Conservation (phyloP, 495 filamentous ascomycete species). For the Astrothelium subdiscretum region DNA sequence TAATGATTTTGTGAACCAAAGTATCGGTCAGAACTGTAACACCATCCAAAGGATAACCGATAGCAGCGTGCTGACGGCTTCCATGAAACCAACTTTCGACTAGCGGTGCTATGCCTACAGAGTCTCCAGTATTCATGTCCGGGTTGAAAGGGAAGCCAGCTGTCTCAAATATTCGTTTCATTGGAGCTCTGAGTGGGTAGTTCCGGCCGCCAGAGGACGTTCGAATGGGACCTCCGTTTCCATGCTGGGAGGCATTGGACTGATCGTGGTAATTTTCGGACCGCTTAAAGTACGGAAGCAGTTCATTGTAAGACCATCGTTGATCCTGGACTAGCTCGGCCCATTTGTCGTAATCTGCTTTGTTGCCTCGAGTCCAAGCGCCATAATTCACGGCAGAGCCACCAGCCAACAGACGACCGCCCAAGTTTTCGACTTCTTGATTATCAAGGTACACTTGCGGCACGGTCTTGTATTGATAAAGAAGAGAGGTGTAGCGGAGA, state of each 20-base stretch:
- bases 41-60: slow-evolving; percentile 31
- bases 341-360: slow-evolving; percentile 5
- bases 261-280: slow-evolving; percentile 1
- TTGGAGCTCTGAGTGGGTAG: slow-evolving; percentile 35
- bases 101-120: slow-evolving; percentile 6
- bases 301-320: neutral
- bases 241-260: slow-evolving; percentile 10
- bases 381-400: slow-evolving; percentile 4
- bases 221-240: slow-evolving; percentile 35
- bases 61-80: slow-evolving; percentile 25
- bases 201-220: slow-evolving; percentile 37
- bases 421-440: neutral
- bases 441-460: slow-evolving; percentile 3
- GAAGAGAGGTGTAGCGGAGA: neutral
- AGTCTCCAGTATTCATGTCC: slow-evolving; percentile 37
- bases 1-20: slow-evolving; percentile 7
- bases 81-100: slow-evolving; percentile 28
- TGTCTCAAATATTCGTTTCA: slow-evolving; percentile 37
- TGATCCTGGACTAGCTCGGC: neutral
- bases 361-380: neutral
- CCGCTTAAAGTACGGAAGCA: slow-evolving; percentile 1
- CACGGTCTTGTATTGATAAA: neutral
- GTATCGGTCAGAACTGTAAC: slow-evolving; percentile 4
- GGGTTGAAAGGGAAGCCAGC: slow-evolving; percentile 33
- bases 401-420: neutral